phyloP scores from a whole-genome alignment of 2,329 filamentous ascomycete species.

The Trichophyton verrucosum region DNA sequence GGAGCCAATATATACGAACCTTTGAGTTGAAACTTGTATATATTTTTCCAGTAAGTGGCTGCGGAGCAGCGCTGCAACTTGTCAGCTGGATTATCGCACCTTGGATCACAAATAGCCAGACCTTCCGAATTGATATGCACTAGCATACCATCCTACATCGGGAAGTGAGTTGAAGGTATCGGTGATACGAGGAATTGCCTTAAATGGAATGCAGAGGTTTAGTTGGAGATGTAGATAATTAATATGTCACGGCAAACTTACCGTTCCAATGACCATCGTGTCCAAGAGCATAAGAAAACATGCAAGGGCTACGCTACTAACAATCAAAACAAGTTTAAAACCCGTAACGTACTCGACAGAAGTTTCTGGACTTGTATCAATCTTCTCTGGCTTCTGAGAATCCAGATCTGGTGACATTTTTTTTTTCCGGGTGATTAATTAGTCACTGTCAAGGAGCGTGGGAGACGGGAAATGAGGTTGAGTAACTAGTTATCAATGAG shows the following conservation, averaged over 20 bases:
- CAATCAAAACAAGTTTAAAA: neutral
- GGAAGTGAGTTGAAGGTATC: slow-evolving; percentile 17
- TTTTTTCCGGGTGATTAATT: neutral
- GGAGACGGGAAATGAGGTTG: too few species aligned
- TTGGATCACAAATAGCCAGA: neutral
- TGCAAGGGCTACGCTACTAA: neutral
- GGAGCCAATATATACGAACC: neutral
- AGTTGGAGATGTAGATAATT: neutral
- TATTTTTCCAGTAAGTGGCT: slow-evolving; percentile 19
- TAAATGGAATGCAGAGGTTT: neutral
- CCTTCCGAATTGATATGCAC: slow-evolving; percentile 12
- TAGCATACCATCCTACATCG: slow-evolving; percentile 19
- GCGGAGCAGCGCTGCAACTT: slow-evolving; percentile 13
- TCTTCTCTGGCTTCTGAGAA: neutral
- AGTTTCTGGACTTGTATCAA: neutral
- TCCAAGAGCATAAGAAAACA: neutral
- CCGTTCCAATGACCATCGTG: neutral
- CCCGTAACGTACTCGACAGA: neutral
- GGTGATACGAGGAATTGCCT: slow-evolving; percentile 17
- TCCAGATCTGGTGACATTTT: neutral
- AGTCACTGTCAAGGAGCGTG: too few species aligned
- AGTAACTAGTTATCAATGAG: too few species aligned
- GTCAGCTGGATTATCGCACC: neutral
- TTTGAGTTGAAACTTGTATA: slow-evolving; percentile 25
- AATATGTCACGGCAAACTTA: neutral